Evolutionary conservation across 1,284 basidiomycete species (phyloP).

Genomic region (Agaricales sp.): DNA sequence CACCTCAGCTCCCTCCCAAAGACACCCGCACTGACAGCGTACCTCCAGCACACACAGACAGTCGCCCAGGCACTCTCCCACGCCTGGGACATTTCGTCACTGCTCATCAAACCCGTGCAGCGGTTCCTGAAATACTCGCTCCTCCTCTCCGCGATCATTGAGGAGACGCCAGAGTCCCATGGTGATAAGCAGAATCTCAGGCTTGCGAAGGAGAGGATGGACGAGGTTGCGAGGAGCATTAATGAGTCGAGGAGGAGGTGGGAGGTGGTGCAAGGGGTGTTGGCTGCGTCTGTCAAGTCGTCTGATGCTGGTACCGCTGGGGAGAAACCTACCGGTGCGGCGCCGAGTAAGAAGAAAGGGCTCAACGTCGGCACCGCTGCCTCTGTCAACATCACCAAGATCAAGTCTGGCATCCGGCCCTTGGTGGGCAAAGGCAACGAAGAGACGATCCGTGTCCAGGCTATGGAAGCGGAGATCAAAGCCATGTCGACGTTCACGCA

Average conservation of each 20-base stretch:
- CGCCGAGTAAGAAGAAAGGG: constrained; percentile 49
- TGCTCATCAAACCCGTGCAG: constrained; percentile 90
- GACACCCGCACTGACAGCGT: constrained; percentile 49
- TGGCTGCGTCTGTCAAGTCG: constrained; percentile 41
- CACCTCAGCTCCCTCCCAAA: constrained; percentile 53
- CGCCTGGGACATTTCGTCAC: constrained; percentile 89
- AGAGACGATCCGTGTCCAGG: constrained; percentile 45
- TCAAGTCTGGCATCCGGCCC: neutral
- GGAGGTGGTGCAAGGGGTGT: constrained; percentile 74
- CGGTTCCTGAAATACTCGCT: constrained; percentile 90
- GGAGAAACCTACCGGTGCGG: constrained; percentile 35
- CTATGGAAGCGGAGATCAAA: constrained; percentile 45
- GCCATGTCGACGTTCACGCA: constrained; percentile 42
- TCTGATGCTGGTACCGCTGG: constrained; percentile 29
- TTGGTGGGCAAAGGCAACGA: constrained; percentile 22
- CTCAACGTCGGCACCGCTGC: neutral
- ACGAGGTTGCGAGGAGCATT: constrained; percentile 73
- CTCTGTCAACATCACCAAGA: neutral
- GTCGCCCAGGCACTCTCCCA: constrained; percentile 69
- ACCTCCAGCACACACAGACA: constrained; percentile 59
- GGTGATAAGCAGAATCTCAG: constrained; percentile 62
- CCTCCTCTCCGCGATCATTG: constrained; percentile 70
- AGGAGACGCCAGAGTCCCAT: constrained; percentile 70
- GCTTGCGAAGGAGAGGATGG: constrained; percentile 58
- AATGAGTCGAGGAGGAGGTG: constrained; percentile 81